phyloP scores from a whole-genome alignment of 2,329 filamentous ascomycete genomes.

The Fusarium sp. region DNA sequence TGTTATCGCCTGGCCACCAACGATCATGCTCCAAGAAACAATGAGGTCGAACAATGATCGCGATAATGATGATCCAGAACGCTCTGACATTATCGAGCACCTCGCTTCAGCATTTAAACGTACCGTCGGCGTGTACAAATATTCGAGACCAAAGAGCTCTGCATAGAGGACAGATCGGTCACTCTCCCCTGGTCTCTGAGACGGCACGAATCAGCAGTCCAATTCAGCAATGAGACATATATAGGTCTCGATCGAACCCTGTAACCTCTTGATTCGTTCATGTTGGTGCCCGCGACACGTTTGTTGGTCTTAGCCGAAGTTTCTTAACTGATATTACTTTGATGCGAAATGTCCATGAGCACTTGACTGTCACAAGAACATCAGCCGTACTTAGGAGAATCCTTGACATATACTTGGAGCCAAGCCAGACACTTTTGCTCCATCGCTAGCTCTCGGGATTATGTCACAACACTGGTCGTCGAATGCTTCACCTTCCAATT shows the following conservation, averaged over 20 bases:
- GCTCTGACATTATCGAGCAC: background rate
- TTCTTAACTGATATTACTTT: background rate
- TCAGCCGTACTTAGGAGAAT: background rate
- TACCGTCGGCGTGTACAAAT: too few species aligned
- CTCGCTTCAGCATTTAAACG: too few species aligned
- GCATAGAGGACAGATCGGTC: too few species aligned
- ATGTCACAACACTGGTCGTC: background rate
- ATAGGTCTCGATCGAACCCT: background rate
- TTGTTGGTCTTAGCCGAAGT: background rate
- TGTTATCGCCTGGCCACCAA: background rate
- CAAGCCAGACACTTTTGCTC: background rate
- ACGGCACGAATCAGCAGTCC: background rate
- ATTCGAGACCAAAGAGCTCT: too few species aligned
- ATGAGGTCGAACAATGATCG: background rate
- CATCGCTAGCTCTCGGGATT: background rate
- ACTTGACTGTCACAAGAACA: background rate
- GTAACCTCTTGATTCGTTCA: too few species aligned
- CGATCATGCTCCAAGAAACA: too few species aligned
- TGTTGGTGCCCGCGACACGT: background rate
- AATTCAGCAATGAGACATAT: background rate
- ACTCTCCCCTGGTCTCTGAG: too few species aligned
- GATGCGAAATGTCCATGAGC: background rate
- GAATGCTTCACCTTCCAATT: background rate
- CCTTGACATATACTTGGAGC: background rate
- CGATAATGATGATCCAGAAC: background rate